Percentiles rank a stretch among this genome's conserved stretches.
phyloP scores from a whole-genome alignment of 192 early-diverging fungal species.

The Spinellus fusiger region DNA sequence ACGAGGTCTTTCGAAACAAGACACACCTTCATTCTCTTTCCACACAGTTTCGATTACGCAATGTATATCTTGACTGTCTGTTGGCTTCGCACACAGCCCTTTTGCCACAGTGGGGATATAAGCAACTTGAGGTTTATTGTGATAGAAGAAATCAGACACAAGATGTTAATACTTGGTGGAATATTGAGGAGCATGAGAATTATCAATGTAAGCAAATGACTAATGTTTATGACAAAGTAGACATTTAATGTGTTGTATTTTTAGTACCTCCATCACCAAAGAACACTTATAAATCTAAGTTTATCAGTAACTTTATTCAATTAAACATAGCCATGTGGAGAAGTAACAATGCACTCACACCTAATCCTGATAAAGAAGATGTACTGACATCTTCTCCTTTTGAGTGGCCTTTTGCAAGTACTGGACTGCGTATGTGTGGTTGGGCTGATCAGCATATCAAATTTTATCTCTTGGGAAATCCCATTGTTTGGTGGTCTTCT shows the following conservation, averaged over 20 bases:
- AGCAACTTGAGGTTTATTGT: conserved; percentile 88
- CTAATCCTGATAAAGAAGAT: conserved; percentile 90
- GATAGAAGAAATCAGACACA: conserved; percentile 55
- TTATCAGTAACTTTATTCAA: conserved; percentile 81
- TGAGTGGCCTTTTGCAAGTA: conserved; percentile 84
- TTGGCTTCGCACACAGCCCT: conserved; percentile 67
- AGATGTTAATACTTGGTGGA: conserved; percentile 82
- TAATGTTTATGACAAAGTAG: neutral
- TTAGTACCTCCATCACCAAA: conserved; percentile 62
- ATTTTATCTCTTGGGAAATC: conserved; percentile 92
- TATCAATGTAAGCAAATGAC: conserved; percentile 28
- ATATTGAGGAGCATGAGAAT: conserved; percentile 86
- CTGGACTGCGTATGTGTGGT: conserved; percentile 90
- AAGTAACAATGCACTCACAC: conserved; percentile 91
- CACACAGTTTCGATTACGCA: conserved; percentile 77
- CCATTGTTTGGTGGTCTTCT: conserved; percentile 85
- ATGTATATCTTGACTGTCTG: conserved; percentile 64
- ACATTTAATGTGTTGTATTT: neutral
- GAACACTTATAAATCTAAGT: conserved; percentile 62
- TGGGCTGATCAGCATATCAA: conserved; percentile 85
- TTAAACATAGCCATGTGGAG: conserved; percentile 95
- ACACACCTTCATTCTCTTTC: conserved; percentile 63
- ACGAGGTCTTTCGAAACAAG: conserved; percentile 37
- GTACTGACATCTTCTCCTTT: conserved; percentile 68
- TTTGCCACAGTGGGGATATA: conserved; percentile 96